Percentiles rank a stretch among this genome's conserved stretches.
These are phyloP conservation scores for Exutisphaerella laricina DNA, from an alignment of 2,329 filamentous ascomycete genomes.

Conservation along the genomic window DNA sequence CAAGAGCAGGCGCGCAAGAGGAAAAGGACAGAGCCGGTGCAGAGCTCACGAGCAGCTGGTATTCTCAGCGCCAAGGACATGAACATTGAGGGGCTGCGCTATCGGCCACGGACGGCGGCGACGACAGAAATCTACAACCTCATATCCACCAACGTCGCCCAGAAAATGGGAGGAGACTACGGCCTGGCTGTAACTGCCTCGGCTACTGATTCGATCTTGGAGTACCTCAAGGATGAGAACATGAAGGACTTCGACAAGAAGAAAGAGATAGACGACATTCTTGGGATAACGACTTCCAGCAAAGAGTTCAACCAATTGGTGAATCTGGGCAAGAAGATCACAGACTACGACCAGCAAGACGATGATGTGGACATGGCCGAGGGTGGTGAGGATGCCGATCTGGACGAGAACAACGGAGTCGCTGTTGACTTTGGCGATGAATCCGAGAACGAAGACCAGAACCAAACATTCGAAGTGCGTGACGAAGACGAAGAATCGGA, in stretches of 20 bases:
- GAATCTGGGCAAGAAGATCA: constrained; percentile 97
- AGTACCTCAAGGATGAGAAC: constrained; percentile 89
- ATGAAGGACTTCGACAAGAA: constrained; percentile 98
- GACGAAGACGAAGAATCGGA: constrained; percentile 76
- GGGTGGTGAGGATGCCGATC: constrained; percentile 63
- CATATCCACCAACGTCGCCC: constrained; percentile 84
- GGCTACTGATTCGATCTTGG: constrained; percentile 84
- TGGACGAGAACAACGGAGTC: constrained; percentile 92
- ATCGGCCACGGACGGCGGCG: constrained; percentile 83
- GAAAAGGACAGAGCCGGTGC: constrained; percentile 67
- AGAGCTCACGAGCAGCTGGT: constrained; percentile 61
- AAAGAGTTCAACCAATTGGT: constrained; percentile 97
- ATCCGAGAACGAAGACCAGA: constrained; percentile 73
- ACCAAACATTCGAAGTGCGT: constrained; percentile 75
- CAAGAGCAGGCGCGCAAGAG: constrained; percentile 72
- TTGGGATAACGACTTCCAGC: constrained; percentile 73
- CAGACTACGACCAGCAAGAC: constrained; percentile 94
- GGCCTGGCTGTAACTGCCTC: constrained; percentile 87
- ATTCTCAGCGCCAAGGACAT: constrained; percentile 80
- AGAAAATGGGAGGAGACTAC: constrained; percentile 86
- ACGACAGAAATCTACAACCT: constrained; percentile 92
- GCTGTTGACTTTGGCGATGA: constrained; percentile 95
- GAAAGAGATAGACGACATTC: constrained; percentile 89
- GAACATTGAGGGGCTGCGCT: constrained; percentile 83
- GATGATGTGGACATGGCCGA: constrained; percentile 84